These are phyloP conservation scores for Acmispon strigosus DNA, from an alignment of 306 rosid genomes.

Conservation along the genomic window DNA sequence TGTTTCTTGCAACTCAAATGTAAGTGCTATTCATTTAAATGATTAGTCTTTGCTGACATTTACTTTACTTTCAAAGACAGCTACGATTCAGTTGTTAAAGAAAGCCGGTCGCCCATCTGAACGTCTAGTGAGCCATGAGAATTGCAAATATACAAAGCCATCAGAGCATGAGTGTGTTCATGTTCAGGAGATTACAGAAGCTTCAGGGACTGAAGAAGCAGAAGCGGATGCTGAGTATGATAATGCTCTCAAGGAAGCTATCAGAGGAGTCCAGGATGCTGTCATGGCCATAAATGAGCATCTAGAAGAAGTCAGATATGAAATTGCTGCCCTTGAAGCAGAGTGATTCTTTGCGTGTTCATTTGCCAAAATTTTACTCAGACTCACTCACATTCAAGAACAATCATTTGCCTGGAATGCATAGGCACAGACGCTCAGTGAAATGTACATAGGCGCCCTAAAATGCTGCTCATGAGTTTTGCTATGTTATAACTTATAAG, in stretches of 20 bases:
- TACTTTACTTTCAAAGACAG: conserved; percentile 50
- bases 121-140: conserved; percentile 72
- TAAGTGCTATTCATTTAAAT: not conserved
- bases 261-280: conserved; percentile 81
- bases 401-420: conserved; percentile 1
- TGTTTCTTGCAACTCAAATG: not conserved
- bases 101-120: conserved; percentile 83
- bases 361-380: not conserved
- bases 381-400: conserved; percentile 12
- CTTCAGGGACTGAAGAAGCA: conserved; percentile 86
- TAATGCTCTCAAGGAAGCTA: conserved; percentile 82
- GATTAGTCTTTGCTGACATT: conserved; percentile 19
- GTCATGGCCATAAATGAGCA: conserved; percentile 78
- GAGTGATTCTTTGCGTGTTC: conserved; percentile 24
- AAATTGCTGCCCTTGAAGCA: conserved; percentile 77
- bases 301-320: conserved; percentile 89
- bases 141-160: conserved; percentile 62
- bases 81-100: conserved; percentile 75
- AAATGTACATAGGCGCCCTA: conserved; percentile 24
- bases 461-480: conserved; percentile 17
- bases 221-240: conserved; percentile 86
- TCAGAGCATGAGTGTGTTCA: conserved; percentile 68
- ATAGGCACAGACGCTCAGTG: not conserved
- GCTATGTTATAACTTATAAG: not conserved
- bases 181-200: conserved; percentile 77